phyloP scores from a whole-genome alignment of 2,329 filamentous ascomycete genomes.

The Daldinia eschscholtzii region DNA sequence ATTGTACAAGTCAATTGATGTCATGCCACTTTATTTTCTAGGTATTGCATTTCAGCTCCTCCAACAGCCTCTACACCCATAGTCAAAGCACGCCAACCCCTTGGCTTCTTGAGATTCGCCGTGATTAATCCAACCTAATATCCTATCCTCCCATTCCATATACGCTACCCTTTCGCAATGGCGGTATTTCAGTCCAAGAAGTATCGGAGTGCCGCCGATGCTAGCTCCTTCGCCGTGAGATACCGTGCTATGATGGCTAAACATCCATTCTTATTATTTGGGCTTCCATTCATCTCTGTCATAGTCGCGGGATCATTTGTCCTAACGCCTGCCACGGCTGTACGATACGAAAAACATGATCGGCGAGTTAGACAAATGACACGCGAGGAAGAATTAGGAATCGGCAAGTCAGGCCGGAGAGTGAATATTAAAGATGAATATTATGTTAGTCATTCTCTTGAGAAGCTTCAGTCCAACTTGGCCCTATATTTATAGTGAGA shows the following conservation, averaged over 20 bases:
- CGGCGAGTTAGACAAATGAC: conserved; percentile 87
- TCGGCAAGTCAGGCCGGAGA: conserved; percentile 77
- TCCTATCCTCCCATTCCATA: not conserved
- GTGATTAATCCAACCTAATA: not conserved
- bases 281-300: conserved; percentile 89
- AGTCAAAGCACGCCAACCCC: not conserved
- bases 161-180: conserved; percentile 58
- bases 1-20: conserved; percentile 3
- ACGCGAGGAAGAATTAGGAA: conserved; percentile 86
- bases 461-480: not conserved
- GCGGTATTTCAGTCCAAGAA: conserved; percentile 76
- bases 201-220: conserved; percentile 75
- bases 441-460: conserved; percentile 71
- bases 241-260: conserved; percentile 82
- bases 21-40: conserved; percentile 3
- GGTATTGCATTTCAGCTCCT: not conserved
- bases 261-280: conserved; percentile 92
- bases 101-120: not conserved
- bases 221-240: conserved; percentile 76
- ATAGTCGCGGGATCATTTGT: conserved; percentile 95
- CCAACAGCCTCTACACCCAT: not conserved
- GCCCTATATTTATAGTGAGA: not conserved
- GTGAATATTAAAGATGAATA: conserved; percentile 89
- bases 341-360: conserved; percentile 94
- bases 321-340: conserved; percentile 90